Conservation (phyloP, 1,139 yeast species). For the Keqinozyma sinolaborantium region DNA sequence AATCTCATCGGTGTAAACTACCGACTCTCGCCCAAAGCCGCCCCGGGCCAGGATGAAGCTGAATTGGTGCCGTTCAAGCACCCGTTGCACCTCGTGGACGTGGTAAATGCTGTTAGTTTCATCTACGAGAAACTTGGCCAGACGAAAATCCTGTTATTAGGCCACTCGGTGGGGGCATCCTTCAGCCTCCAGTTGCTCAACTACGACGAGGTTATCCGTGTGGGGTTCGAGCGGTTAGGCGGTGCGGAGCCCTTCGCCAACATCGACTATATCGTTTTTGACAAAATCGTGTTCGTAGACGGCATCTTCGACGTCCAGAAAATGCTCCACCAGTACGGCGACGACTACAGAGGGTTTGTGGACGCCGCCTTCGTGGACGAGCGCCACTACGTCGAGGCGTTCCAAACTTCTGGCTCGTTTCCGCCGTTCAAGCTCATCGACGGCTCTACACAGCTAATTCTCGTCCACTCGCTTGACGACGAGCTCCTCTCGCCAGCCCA, state of each 20-base stretch:
- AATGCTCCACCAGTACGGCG: constrained; percentile 33
- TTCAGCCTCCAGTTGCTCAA: constrained; percentile 55
- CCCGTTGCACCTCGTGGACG: constrained; percentile 64
- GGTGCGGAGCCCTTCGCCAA: constrained; percentile 1
- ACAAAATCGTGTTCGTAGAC: constrained; percentile 21
- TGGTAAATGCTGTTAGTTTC: constrained; percentile 38
- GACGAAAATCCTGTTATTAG: constrained; percentile 40
- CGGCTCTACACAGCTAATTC: constrained; percentile 6
- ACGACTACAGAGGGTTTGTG: constrained; percentile 26
- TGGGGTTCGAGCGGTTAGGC: constrained; percentile 9
- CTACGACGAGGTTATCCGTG: constrained; percentile 13
- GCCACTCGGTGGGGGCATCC: constrained; percentile 86
- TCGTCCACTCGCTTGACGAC: constrained; percentile 31
- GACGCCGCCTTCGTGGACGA: constrained; percentile 26
- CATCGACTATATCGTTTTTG: constrained; percentile 11
- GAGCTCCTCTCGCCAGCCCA: constrained; percentile 30
- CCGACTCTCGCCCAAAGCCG: constrained; percentile 54
- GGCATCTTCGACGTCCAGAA: constrained; percentile 35
- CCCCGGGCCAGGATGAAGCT: constrained; percentile 7
- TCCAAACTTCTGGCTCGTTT: constrained; percentile 19
- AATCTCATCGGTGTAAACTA: constrained; percentile 56
- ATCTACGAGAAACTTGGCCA: constrained; percentile 17
- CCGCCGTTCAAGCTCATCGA: constrained; percentile 5
- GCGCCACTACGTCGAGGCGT: constrained; percentile 18
- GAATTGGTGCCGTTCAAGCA: constrained; percentile 29